Conservation (phyloP, 306 rosid species). For the Prunus persica region DNA sequence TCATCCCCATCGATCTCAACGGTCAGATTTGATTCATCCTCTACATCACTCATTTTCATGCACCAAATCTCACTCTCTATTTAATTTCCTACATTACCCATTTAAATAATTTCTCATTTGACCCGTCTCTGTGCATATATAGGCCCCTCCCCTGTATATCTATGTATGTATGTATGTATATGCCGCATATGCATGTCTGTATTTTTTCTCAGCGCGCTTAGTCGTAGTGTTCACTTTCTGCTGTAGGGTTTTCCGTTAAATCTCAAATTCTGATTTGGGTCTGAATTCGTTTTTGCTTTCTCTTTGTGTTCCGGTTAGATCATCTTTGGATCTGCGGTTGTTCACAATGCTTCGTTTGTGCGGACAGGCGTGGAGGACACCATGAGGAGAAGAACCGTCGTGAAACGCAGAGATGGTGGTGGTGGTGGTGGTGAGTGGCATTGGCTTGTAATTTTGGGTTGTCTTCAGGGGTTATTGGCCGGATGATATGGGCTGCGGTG, state of each 20-base stretch:
- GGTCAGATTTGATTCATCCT: conserved; percentile 41
- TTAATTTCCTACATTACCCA: background rate
- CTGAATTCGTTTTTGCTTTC: background rate
- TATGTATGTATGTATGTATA: background rate
- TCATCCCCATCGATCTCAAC: conserved; percentile 41
- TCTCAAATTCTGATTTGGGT: background rate
- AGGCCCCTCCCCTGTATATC: background rate
- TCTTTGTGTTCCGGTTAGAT: conserved; percentile 23
- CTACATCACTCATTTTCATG: conserved; percentile 35
- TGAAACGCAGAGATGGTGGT: background rate
- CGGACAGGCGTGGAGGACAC: conserved; percentile 33
- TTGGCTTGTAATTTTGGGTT: conserved; percentile 11
- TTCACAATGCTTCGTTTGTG: conserved; percentile 45
- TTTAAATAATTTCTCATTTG: background rate
- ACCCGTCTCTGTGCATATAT: background rate
- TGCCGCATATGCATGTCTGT: background rate
- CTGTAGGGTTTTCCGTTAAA: conserved; percentile 13
- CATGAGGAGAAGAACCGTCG: conserved; percentile 21
- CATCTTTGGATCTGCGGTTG: conserved; percentile 27
- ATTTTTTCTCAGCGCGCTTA: background rate
- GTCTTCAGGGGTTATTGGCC: conserved; percentile 20
- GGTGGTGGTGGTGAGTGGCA: conserved; percentile 14
- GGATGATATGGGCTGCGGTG: conserved; percentile 83
- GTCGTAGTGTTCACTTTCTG: background rate
- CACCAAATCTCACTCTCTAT: conserved; percentile 19